Percentiles rank a stretch among this genome's conserved stretches.
These are phyloP conservation scores for Caryopteris hybrid DNA, from an alignment of 305 asterid genomes.

Conservation along the genomic window DNA sequence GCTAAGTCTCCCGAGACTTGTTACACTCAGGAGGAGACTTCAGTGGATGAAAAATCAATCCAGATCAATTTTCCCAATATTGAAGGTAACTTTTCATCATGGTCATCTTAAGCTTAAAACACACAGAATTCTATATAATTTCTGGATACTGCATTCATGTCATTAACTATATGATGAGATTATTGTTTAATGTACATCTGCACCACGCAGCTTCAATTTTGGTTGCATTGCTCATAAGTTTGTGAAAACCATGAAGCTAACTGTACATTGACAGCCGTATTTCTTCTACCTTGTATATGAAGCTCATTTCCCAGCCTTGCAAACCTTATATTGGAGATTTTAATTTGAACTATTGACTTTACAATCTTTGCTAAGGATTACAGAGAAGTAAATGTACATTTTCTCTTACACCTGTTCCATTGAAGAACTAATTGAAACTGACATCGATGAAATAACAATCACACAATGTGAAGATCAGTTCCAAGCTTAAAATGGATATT, in stretches of 20 bases:
- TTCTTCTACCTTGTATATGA: background rate
- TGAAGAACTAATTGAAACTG: background rate
- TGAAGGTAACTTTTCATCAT: conserved; percentile 39
- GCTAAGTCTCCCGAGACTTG: conserved; percentile 43
- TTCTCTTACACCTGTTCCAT: background rate
- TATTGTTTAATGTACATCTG: background rate
- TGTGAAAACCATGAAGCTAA: background rate
- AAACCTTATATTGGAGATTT: background rate
- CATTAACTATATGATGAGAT: background rate
- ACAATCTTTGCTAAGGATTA: background rate
- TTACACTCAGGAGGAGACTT: conserved; percentile 24
- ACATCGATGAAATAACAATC: background rate
- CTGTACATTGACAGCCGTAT: background rate
- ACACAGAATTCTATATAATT: background rate
- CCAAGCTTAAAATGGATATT: background rate
- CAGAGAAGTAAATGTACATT: background rate
- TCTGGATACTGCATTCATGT: background rate
- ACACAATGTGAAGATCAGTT: background rate
- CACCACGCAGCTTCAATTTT: background rate
- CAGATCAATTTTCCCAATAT: conserved; percentile 36
- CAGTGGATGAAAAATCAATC: conserved; percentile 26
- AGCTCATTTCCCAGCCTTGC: background rate
- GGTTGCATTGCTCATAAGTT: background rate
- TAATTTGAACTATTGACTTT: background rate
- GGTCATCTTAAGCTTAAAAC: background rate